Base-by-base conservation (phyloP, 306 rosid species). In the Nissolia schottii region DNA sequence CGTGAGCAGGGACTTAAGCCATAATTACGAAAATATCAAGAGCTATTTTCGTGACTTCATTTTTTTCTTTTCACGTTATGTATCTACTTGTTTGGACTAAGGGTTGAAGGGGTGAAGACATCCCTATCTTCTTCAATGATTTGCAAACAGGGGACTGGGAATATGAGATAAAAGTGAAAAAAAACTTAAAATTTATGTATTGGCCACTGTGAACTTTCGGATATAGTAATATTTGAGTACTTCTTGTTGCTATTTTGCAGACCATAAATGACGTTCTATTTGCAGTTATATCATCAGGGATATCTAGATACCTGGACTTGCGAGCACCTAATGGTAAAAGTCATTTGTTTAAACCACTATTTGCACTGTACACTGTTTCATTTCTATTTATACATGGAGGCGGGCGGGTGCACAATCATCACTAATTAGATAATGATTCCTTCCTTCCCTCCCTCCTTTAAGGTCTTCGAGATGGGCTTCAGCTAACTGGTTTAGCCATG, bases 201-300 rank as follows among this genome's bases (percentile, higher is more conserved):
- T 6, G 20, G 32, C 48, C 50, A 58, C 8, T 35, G 31, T 24
- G 64, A 62, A 54, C 68, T 40, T 18, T 57, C 49, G 37, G 35
- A 69, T 28, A 60, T 45, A n/a, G n/a, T n/a, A 41, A 29, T 8
- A 32, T 38, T 15, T 51, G 56, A 23, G 29, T 20, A 58, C 46
- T 24, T 65, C 6, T 76, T 31, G 56, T 13, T 81, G 51, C 10
- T 75, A 50, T 55, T 54, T 6, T 82, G 86, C 93, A 93, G 98
- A 93, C 97, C 25, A 70, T 93, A 63, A 93, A 90, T n/a, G 98
- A 93, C 31, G 91, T 93, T 69, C 86, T 93, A 31, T 87, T 87
- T 54, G 93, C 96, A 35, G 78, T 87, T 29, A 76, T 93, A 82
- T 91, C 94, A 15, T 82, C 83, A 11, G 98, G 98, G 37, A 71